These are phyloP conservation scores for Oryza punctata DNA, from an alignment of 176 grass and related monocot species.

Conservation along the genomic window DNA sequence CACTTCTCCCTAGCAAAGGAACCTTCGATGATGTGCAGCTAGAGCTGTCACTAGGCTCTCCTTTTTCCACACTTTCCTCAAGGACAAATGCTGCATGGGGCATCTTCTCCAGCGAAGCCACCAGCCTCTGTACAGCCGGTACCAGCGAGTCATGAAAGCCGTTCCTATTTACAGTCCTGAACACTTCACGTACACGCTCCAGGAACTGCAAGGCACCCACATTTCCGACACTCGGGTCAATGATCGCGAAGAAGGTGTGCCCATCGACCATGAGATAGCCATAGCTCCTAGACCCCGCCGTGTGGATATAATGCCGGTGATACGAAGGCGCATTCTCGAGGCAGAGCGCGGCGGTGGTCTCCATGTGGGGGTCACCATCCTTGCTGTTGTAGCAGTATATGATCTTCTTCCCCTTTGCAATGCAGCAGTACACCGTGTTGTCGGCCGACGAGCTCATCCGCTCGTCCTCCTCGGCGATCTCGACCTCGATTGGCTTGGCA, in stretches of 20 bases:
- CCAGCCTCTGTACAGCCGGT: conserved; percentile 70
- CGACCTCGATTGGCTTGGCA: conserved; percentile 63
- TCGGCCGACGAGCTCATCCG: conserved; percentile 71
- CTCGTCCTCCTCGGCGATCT: conserved; percentile 49
- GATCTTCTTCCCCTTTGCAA: conserved; percentile 63
- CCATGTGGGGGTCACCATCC: conserved; percentile 50
- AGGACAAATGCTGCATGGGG: conserved; percentile 49
- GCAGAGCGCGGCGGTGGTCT: conserved; percentile 61
- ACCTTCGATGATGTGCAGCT: conserved; percentile 67
- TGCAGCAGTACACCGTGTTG: conserved; percentile 93
- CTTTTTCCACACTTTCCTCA: conserved; percentile 45
- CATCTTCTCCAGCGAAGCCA: conserved; percentile 82
- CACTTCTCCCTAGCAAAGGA: conserved; percentile 64
- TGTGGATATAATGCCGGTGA: conserved; percentile 83
- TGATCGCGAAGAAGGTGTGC: conserved; percentile 80
- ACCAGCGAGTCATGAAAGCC: conserved; percentile 59
- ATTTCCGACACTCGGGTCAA: conserved; percentile 77
- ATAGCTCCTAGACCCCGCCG: conserved; percentile 54
- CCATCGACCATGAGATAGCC: conserved; percentile 66
- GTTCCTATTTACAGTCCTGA: conserved; percentile 41
- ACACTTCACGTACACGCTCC: conserved; percentile 55
- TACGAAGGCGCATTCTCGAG: conserved; percentile 54
- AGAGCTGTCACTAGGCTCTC: conserved; percentile 23
- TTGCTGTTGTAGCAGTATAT: conserved; percentile 72
- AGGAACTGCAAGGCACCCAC: conserved; percentile 71